Conservation (phyloP, 2,329 filamentous ascomycete genomes). For the Annulohypoxylon truncatum region DNA sequence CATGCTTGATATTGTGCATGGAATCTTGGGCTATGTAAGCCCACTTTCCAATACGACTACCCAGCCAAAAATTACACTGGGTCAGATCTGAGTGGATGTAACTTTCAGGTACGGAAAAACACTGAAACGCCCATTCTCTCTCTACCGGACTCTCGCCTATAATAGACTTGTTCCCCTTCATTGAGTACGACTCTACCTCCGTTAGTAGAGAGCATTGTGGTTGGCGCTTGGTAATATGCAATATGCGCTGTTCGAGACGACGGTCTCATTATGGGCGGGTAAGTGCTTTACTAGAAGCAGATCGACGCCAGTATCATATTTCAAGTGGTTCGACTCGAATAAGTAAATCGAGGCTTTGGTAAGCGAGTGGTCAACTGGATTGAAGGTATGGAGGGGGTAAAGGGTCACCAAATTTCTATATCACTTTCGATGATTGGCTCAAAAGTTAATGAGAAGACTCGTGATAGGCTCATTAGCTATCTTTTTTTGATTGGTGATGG, state of each 20-base stretch:
- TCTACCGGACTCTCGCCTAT: constrained; percentile 30
- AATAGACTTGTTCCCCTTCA: constrained; percentile 29
- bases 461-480: constrained; percentile 33
- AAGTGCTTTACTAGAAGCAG: constrained; percentile 5
- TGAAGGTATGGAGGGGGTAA: constrained; percentile 9
- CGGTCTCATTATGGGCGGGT: constrained; percentile 24
- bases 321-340: constrained; percentile 22
- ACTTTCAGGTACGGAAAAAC: constrained; percentile 34
- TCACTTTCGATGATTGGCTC: constrained; percentile 16
- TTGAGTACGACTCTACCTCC: constrained; percentile 31
- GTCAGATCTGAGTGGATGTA: constrained; percentile 33
- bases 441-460: not conserved
- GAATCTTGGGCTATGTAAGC: constrained; percentile 26
- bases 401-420: constrained; percentile 18
- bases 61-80: constrained; percentile 23
- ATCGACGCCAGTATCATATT: constrained; percentile 19
- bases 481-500: constrained; percentile 34
- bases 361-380: constrained; percentile 12
- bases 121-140: constrained; percentile 21
- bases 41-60: constrained; percentile 25
- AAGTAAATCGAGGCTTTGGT: constrained; percentile 11
- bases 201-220: constrained; percentile 12
- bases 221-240: constrained; percentile 40
- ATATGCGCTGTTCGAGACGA: constrained; percentile 34
- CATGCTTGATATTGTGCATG: constrained; percentile 37